phyloP scores from a whole-genome alignment of 176 grass and related monocot species.

The Elymus sibiricus region DNA sequence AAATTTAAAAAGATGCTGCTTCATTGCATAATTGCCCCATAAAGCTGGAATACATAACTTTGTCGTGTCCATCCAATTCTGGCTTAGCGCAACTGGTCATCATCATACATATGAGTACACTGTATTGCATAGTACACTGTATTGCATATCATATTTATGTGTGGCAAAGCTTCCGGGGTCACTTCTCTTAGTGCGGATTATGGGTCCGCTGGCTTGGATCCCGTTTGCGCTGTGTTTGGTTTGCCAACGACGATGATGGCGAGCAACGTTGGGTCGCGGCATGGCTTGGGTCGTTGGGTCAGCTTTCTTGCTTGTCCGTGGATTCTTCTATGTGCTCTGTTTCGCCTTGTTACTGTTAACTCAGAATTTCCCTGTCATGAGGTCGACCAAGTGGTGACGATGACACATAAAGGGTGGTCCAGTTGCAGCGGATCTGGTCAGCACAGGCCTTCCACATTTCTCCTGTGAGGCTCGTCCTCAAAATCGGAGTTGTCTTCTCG shows the following conservation, averaged over 20 bases:
- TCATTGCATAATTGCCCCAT: background rate
- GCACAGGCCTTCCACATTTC: background rate
- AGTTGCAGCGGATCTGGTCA: background rate
- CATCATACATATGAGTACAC: background rate
- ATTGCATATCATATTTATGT: conserved; percentile 3
- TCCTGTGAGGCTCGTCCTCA: background rate
- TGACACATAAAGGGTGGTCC: background rate
- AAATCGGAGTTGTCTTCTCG: background rate
- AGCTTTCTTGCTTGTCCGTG: background rate
- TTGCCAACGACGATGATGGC: background rate
- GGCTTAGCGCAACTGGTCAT: conserved; percentile 12
- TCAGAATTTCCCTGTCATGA: background rate
- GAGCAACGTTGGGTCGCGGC: background rate
- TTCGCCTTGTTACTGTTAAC: background rate
- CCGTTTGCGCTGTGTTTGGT: background rate
- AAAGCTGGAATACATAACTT: background rate
- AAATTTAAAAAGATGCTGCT: conserved; percentile 8
- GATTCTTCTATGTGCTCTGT: background rate
- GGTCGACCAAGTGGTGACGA: background rate
- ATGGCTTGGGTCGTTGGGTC: background rate
- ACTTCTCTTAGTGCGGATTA: background rate
- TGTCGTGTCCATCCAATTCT: conserved; percentile 11
- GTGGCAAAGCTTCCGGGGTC: background rate
- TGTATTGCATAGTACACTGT: background rate
- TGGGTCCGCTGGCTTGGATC: background rate